Conservation (phyloP, 257 asterid genomes). For the Striga asiatica region DNA sequence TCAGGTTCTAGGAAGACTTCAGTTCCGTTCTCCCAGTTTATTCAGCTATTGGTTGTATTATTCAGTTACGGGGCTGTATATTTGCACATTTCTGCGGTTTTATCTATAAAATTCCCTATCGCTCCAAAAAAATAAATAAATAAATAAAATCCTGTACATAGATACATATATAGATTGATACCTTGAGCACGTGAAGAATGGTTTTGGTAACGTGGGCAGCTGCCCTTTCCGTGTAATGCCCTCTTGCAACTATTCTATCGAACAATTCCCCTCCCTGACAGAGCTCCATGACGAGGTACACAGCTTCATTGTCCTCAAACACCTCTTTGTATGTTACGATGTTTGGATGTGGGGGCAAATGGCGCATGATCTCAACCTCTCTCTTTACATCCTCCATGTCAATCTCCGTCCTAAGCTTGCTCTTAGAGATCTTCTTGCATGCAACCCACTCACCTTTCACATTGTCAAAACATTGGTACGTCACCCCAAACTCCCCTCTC, state of each 20-base stretch:
- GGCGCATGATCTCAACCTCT: slow-evolving; percentile 87
- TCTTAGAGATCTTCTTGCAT: slow-evolving; percentile 69
- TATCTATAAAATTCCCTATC: too few species aligned
- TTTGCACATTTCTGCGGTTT: too few species aligned
- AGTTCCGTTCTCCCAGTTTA: too few species aligned
- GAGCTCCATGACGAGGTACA: slow-evolving; percentile 80
- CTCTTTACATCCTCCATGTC: slow-evolving; percentile 90
- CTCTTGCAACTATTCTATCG: slow-evolving; percentile 66
- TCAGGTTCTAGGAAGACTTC: too few species aligned
- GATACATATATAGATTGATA: slow-evolving; percentile 52
- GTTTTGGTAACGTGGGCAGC: slow-evolving; percentile 87
- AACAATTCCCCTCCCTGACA: slow-evolving; percentile 88
- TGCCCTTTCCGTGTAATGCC: slow-evolving; percentile 78
- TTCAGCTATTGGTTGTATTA: too few species aligned
- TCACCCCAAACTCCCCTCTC: slow-evolving; percentile 82
- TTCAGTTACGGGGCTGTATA: too few species aligned
- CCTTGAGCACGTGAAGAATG: slow-evolving; percentile 64
- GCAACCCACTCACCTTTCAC: slow-evolving; percentile 41
- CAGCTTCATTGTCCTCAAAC: slow-evolving; percentile 71
- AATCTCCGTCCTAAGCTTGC: slow-evolving; percentile 48
- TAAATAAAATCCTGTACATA: not conserved
- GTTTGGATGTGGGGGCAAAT: slow-evolving; percentile 58
- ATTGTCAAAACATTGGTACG: slow-evolving; percentile 47
- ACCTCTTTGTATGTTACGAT: slow-evolving; percentile 66
- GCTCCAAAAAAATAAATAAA: not conserved